Evolutionary conservation across 2,329 filamentous ascomycete genomes (phyloP), one percentile per base, ranked within the genome.

Genomic region (Epichloe coenophiala): DNA sequence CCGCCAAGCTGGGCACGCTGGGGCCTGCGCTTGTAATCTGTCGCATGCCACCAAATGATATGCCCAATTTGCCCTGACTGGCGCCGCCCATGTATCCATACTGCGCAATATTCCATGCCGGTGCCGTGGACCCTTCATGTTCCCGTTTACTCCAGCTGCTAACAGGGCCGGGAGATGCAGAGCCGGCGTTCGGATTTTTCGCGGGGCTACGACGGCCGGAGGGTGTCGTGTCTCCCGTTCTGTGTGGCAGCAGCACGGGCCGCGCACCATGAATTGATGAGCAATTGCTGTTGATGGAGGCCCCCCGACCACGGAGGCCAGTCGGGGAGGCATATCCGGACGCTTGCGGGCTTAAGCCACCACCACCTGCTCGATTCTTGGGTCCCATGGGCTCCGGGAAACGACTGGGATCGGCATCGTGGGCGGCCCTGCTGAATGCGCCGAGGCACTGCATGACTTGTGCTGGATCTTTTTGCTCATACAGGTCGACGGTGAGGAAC

Each of bases 71-170:
- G 3, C 88, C 91, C 65, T 98, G 93, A 61, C 88, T 96, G 27
- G 93, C 93, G 46, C 93, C 93, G 52, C 93, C 93, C 85, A 97
- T 93, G 68, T 96, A 98, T 7, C 93, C 90, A 63, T 98, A 98
- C 64, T 98, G 93, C 51, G 90, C 86, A 59, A 97, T 97, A 64
- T 97, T 98, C 93, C 93, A 98, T 1, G 93, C 93, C 0, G 93
- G 93, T 27, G 83, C 76, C 2, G 90, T 96, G 43, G 76, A 77
- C 15, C 79, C 80, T 65, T 96, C 86, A 58, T 96, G 88, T 50
- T 79, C 77, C 65, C 78, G 87, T 65, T 81, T 94, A 67, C 87
- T 95, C 93, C 93, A 97, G 67, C 82, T 94, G 63, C 86, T 95
- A 54, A 91, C 80, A 2, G 72, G 67, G 33, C 68, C 62, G 39